These are phyloP conservation scores for Stephania cephalantha DNA, from an alignment of 164 flowering plant genomes.

Conservation along the genomic window DNA sequence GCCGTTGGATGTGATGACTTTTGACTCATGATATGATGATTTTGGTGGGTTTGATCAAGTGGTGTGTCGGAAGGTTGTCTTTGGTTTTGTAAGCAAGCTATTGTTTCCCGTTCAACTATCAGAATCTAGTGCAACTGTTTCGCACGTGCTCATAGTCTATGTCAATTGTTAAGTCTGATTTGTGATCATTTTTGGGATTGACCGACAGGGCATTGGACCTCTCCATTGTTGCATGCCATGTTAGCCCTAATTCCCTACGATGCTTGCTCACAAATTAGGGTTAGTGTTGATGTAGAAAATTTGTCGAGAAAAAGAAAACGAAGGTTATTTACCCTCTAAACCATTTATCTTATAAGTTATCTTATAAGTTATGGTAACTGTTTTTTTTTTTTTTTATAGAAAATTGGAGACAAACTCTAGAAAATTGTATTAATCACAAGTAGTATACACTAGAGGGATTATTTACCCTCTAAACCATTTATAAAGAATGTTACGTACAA, in stretches of 20 bases:
- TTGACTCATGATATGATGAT: background rate
- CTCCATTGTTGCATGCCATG: background rate
- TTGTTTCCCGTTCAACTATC: background rate
- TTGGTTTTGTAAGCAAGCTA: background rate
- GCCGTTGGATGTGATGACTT: background rate
- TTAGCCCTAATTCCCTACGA: background rate
- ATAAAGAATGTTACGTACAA: too few relatives aligned
- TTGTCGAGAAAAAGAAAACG: too few relatives aligned
- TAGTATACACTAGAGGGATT: too few relatives aligned
- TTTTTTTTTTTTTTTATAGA: too few relatives aligned
- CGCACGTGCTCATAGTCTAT: background rate
- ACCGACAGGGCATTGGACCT: background rate
- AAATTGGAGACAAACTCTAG: too few relatives aligned
- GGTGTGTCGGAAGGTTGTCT: constrained; percentile 1
- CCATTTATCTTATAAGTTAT: too few relatives aligned
- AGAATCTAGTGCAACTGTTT: background rate
- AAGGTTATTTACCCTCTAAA: too few relatives aligned
- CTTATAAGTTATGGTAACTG: too few relatives aligned
- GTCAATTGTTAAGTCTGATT: background rate
- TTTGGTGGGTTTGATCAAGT: background rate
- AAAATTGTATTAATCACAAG: too few relatives aligned
- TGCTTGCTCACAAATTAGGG: background rate
- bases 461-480: too few relatives aligned
- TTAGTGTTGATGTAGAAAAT: background rate
- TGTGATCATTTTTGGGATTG: background rate